phyloP scores from a whole-genome alignment of 2,329 filamentous ascomycete genomes.

The Aureobasidium lini region DNA sequence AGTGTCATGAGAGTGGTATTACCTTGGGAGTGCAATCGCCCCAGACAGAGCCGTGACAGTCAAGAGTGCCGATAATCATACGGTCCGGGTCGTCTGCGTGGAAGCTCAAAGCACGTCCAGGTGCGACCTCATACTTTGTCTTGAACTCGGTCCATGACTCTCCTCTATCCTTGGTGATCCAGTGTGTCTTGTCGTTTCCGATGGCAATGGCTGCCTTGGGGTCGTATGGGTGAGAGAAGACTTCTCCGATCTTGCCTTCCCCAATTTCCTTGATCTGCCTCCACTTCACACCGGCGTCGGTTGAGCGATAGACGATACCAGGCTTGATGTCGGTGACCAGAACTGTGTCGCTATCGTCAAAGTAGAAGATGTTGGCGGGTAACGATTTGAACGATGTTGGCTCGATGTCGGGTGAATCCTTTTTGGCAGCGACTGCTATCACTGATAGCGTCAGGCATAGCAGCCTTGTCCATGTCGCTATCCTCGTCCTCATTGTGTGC shows the following conservation, averaged over 20 bases:
- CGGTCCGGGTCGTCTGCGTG: slow-evolving; percentile 77
- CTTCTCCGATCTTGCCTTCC: slow-evolving; percentile 52
- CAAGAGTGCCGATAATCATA: slow-evolving; percentile 64
- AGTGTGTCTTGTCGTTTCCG: slow-evolving; percentile 61
- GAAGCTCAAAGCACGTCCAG: slow-evolving; percentile 60
- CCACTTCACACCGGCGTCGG: slow-evolving; percentile 76
- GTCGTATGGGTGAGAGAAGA: slow-evolving; percentile 74
- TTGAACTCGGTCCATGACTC: slow-evolving; percentile 72
- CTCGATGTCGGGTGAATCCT: slow-evolving; percentile 52
- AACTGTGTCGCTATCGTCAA: slow-evolving; percentile 78
- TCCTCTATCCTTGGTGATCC: slow-evolving; percentile 74
- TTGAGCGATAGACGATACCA: slow-evolving; percentile 66
- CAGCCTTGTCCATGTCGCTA: slow-evolving; percentile 2
- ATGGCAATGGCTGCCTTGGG: slow-evolving; percentile 72
- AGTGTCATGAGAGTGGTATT: neutral
- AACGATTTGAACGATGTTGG: slow-evolving; percentile 57
- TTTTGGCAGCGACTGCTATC: slow-evolving; percentile 19
- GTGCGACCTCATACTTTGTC: slow-evolving; percentile 51
- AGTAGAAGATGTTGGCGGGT: slow-evolving; percentile 73
- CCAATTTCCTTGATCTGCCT: slow-evolving; percentile 55
- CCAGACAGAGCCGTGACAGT: slow-evolving; percentile 24
- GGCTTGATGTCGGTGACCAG: slow-evolving; percentile 62
- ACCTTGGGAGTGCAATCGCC: slow-evolving; percentile 40
- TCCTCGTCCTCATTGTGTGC: slow-evolving; percentile 10
- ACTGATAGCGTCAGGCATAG: slow-evolving; percentile 11